Conservation (phyloP, 495 filamentous ascomycete species). For the Jackrogersella minutella region DNA sequence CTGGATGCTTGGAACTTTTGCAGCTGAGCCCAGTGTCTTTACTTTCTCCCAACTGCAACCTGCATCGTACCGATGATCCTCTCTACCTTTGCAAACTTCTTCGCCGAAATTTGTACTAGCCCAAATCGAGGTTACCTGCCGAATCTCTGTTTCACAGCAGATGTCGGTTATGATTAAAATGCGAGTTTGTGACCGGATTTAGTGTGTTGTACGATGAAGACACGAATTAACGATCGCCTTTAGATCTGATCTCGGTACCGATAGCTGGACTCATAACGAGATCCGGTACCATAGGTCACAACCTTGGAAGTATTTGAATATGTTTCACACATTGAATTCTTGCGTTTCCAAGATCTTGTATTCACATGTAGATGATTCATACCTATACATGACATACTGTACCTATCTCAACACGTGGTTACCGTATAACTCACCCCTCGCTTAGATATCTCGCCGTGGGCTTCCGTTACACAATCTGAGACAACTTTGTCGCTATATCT, state of each 20-base stretch:
- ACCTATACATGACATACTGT: background rate
- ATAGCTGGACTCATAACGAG: background rate
- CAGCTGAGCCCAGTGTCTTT: constrained; percentile 10
- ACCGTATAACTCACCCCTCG: constrained; percentile 9
- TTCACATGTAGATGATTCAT: background rate
- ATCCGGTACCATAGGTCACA: background rate
- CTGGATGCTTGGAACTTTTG: constrained; percentile 29
- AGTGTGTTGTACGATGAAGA: constrained; percentile 19
- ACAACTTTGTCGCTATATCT: constrained; percentile 28
- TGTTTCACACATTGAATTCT: constrained; percentile 6
- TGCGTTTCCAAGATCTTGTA: background rate
- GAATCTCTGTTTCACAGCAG: constrained; percentile 41
- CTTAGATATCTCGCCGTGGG: constrained; percentile 20
- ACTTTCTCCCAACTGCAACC: constrained; percentile 4
- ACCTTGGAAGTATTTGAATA: background rate
- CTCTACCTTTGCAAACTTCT: constrained; percentile 8
- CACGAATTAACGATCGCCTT: constrained; percentile 15
- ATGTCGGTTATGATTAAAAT: constrained; percentile 24
- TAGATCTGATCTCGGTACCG: constrained; percentile 6
- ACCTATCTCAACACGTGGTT: background rate
- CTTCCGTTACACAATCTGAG: constrained; percentile 37
- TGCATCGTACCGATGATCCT: constrained; percentile 16
- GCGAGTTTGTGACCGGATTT: constrained; percentile 22
- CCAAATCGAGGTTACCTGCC: constrained; percentile 37
- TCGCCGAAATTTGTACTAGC: constrained; percentile 21